Evolutionary conservation across 495 filamentous ascomycete species (phyloP).

Genomic region (Articulospora tetracladia): DNA sequence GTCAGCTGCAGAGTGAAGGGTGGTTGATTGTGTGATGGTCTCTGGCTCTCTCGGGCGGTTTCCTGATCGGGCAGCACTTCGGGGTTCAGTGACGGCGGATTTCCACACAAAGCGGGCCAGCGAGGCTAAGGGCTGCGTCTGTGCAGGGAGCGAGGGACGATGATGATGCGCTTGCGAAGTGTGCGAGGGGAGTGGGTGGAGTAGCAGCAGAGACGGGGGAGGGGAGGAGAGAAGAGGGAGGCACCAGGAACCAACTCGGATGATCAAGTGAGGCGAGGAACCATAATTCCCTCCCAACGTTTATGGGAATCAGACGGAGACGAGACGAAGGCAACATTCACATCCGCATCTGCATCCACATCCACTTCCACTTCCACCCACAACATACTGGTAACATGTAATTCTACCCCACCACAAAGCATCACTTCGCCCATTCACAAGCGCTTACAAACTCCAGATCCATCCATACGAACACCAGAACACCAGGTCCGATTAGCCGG

Average conservation of each 20-base stretch:
- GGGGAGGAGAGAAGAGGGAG: background rate
- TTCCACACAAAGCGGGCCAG: background rate
- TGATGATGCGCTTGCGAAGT: constrained; percentile 3
- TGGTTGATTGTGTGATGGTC: background rate
- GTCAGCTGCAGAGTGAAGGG: background rate
- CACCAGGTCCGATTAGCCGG: background rate
- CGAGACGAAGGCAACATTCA: too few relatives aligned
- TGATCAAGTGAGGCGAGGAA: background rate
- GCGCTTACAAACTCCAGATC: constrained; percentile 4
- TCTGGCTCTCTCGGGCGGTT: background rate
- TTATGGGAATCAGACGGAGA: background rate
- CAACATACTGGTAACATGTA: background rate
- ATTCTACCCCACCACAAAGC: background rate
- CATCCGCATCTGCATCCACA: too few relatives aligned
- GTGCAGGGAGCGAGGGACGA: background rate
- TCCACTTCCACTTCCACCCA: too few relatives aligned
- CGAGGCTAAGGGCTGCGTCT: background rate
- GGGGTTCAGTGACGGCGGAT: background rate
- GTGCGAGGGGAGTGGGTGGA: background rate
- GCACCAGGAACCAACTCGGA: background rate
- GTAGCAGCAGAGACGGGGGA: background rate
- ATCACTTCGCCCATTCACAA: background rate
- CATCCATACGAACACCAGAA: background rate
- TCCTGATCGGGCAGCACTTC: background rate
- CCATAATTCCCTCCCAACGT: too few relatives aligned